Conservation (phyloP, 768 basidiomycete species). For the Naganishia antarctica region DNA sequence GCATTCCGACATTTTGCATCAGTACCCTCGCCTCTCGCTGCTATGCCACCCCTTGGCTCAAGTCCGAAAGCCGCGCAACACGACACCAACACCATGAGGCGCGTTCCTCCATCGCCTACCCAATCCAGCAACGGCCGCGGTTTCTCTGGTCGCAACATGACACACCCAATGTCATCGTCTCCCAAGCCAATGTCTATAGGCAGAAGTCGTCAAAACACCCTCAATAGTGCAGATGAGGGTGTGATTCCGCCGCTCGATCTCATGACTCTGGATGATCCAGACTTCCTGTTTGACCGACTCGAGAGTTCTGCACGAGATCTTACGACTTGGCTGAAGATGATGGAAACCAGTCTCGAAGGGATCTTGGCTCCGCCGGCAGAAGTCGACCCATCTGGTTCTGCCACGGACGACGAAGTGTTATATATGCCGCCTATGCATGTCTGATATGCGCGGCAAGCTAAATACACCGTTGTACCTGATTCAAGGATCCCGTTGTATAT, state of each 20-base stretch:
- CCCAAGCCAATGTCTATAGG: slow-evolving; percentile 35
- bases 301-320: slow-evolving; percentile 9
- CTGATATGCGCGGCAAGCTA: not conserved
- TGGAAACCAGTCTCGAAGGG: slow-evolving; percentile 1
- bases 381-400: not conserved
- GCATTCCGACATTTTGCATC: slow-evolving; percentile 40
- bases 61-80: not conserved
- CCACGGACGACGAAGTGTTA: not conserved
- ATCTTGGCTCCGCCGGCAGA: not conserved
- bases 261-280: slow-evolving; percentile 5
- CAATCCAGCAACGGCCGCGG: not conserved
- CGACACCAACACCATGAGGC: slow-evolving; percentile 11
- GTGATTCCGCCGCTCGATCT: slow-evolving; percentile 4
- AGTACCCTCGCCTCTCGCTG: slow-evolving; percentile 39
- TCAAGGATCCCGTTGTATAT: not conserved
- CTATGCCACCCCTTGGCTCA: slow-evolving; percentile 21
- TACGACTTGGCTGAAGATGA: slow-evolving; percentile 7
- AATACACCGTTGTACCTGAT: not conserved
- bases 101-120: slow-evolving; percentile 15
- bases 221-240: not conserved
- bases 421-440: slow-evolving; percentile 2
- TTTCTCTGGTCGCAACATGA: not conserved
- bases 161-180: slow-evolving; percentile 46
- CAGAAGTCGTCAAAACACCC: slow-evolving; percentile 18
- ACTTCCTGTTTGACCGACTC: slow-evolving; percentile 10